Percentiles rank a stretch among this genome's conserved stretches.
These are phyloP conservation scores for Ogataea philodendri DNA, from an alignment of 805 yeast species.

Conservation along the genomic window DNA sequence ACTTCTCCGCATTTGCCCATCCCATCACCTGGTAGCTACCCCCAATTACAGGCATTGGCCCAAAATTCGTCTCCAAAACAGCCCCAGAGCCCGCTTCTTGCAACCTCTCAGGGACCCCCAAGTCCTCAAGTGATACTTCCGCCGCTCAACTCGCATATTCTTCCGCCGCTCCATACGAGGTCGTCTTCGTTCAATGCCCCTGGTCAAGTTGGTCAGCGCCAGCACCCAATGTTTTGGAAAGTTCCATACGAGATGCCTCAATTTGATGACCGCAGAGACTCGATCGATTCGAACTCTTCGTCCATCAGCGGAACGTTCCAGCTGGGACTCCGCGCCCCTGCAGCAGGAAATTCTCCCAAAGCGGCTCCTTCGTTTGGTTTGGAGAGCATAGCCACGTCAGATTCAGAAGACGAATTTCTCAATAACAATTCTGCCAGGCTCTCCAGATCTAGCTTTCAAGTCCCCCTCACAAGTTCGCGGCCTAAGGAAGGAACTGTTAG, in stretches of 20 bases:
- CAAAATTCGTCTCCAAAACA: slow-evolving; percentile 17
- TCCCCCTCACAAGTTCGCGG: slow-evolving; percentile 22
- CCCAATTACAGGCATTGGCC: slow-evolving; percentile 16
- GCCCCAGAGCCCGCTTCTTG: slow-evolving; percentile 6
- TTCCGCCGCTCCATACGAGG: slow-evolving; percentile 26
- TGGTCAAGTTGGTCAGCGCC: slow-evolving; percentile 2
- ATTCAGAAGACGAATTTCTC: slow-evolving; percentile 35
- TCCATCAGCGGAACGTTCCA: slow-evolving; percentile 40
- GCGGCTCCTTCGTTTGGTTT: slow-evolving; percentile 19
- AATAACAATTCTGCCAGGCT: slow-evolving; percentile 24
- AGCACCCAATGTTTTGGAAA: slow-evolving; percentile 48
- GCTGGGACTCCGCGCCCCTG: slow-evolving; percentile 7
- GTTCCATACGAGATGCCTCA: slow-evolving; percentile 58
- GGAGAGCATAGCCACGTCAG: slow-evolving; percentile 31
- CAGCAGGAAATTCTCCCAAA: slow-evolving; percentile 17
- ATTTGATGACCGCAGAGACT: slow-evolving; percentile 34
- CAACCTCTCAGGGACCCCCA: slow-evolving; percentile 1
- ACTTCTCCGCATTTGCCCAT: slow-evolving; percentile 14
- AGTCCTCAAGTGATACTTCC: slow-evolving; percentile 26
- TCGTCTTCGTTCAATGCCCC: slow-evolving; percentile 23
- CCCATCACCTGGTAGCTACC: slow-evolving; percentile 11
- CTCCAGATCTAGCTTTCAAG: slow-evolving; percentile 24
- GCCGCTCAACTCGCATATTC: slow-evolving; percentile 24
- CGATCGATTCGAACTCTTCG: slow-evolving; percentile 51
- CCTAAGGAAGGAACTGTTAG: slow-evolving; percentile 26